These are phyloP conservation scores for Clonostachys byssicola DNA, from an alignment of 2,329 filamentous ascomycete genomes.

Conservation along the genomic window DNA sequence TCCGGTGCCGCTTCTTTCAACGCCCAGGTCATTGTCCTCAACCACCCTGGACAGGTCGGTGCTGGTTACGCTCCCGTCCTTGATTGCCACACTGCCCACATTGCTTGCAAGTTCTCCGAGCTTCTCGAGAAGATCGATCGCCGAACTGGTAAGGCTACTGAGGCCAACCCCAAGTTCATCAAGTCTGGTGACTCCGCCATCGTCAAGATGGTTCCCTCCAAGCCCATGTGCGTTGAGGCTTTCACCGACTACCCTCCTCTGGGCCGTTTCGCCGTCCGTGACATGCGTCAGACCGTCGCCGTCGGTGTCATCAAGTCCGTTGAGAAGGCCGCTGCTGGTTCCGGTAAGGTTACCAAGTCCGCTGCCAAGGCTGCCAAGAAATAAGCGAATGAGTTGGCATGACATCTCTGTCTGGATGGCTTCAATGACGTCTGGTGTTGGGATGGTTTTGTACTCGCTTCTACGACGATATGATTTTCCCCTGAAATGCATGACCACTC, in stretches of 20 bases:
- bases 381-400: slow-evolving; percentile 41
- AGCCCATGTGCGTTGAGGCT: slow-evolving; percentile 99
- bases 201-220: slow-evolving; percentile 99
- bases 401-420: slow-evolving; percentile 14
- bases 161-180: slow-evolving; percentile 96
- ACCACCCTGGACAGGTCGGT: slow-evolving; percentile 99
- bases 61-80: slow-evolving; percentile 98
- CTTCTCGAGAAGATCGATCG: slow-evolving; percentile 99
- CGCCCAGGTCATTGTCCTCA: slow-evolving; percentile 99
- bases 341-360: slow-evolving; percentile 68
- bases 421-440: slow-evolving; percentile 14
- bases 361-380: slow-evolving; percentile 74
- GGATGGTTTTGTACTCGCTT: slow-evolving; percentile 32
- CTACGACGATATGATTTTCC: slow-evolving; percentile 37
- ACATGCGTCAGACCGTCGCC: slow-evolving; percentile 89
- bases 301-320: slow-evolving; percentile 95
- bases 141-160: slow-evolving; percentile 97
- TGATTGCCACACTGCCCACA: slow-evolving; percentile 99
- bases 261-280: slow-evolving; percentile 99
- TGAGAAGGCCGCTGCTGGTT: slow-evolving; percentile 53
- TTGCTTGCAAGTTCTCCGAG: slow-evolving; percentile 99
- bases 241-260: slow-evolving; percentile 99
- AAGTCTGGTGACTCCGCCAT: slow-evolving; percentile 99
- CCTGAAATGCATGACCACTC: slow-evolving; percentile 37
- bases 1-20: slow-evolving; percentile 89